Evolutionary conservation across 345 rosid genomes (phyloP).

Genomic region (Acer yangbiense): DNA sequence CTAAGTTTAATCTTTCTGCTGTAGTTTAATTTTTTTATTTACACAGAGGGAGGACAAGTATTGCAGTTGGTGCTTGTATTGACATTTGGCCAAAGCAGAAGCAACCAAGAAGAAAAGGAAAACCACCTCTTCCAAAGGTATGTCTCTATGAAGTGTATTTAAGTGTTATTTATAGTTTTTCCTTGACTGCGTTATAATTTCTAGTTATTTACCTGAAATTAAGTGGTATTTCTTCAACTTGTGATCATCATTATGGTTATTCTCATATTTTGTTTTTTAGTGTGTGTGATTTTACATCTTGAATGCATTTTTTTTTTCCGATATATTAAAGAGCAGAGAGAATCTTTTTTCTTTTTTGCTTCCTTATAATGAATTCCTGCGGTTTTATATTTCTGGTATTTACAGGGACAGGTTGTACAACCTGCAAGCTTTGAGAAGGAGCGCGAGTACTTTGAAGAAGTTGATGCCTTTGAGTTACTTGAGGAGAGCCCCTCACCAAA

Average conservation of each 20-base stretch:
- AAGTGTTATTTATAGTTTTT: not conserved
- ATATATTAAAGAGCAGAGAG: not conserved
- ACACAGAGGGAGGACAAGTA: conserved; percentile 82
- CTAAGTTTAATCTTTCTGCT: not conserved
- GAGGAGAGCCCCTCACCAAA: conserved; percentile 99
- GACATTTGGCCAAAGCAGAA: conserved; percentile 47
- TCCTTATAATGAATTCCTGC: not conserved
- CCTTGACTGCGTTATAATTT: not conserved
- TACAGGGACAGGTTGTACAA: conserved; percentile 55
- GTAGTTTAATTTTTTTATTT: conserved; percentile 28
- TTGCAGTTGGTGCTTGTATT: conserved; percentile 64
- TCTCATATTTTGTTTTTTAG: not conserved
- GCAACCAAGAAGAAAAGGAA: conserved; percentile 62
- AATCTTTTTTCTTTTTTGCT: not conserved
- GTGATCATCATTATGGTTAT: not conserved
- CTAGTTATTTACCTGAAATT: not conserved
- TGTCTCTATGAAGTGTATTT: not conserved
- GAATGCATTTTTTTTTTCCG: no score
- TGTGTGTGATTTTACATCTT: not conserved
- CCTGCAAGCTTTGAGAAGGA: conserved; percentile 70
- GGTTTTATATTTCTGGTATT: conserved; percentile 12
- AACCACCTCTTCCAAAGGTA: conserved; percentile 76
- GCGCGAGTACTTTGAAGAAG: conserved; percentile 71
- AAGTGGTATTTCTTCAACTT: not conserved
- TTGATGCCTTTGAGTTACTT: conserved; percentile 87